A percentile compares a stretch with the other conserved stretches of the same genome.
These are phyloP conservation scores for Pleurotus pulmonarius DNA, from an alignment of 768 basidiomycete genomes.

Conservation along the genomic window DNA sequence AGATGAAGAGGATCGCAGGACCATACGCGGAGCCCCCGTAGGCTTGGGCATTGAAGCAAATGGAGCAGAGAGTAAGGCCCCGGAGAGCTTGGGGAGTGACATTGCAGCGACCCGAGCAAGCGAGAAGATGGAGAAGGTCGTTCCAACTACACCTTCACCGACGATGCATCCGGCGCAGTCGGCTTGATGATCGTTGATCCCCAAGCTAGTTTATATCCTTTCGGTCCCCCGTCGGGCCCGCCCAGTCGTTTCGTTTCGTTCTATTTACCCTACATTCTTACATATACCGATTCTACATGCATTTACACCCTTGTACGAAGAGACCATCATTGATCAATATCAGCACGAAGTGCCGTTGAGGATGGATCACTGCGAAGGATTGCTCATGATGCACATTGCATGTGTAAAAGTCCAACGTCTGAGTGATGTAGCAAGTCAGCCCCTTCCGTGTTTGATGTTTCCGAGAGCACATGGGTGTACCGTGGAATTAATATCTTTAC, in stretches of 20 bases:
- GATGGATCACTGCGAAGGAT: conserved; percentile 4
- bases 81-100: neutral
- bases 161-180: neutral
- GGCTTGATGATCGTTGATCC: neutral
- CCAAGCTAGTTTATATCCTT: too few species aligned
- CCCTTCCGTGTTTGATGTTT: conserved; percentile 5
- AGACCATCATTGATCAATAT: neutral
- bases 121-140: neutral
- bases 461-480: neutral
- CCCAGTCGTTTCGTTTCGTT: too few species aligned
- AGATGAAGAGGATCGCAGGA: conserved; percentile 41
- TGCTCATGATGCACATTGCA: neutral
- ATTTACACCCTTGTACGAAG: neutral
- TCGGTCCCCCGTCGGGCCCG: too few species aligned
- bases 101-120: neutral
- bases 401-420: neutral
- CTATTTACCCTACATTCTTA: too few species aligned
- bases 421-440: neutral
- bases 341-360: neutral
- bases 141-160: neutral
- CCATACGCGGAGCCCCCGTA: conserved; percentile 36
- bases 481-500: neutral
- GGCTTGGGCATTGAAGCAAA: conserved; percentile 10
- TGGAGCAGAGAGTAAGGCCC: conserved; percentile 5
- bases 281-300: neutral